A percentile compares a stretch with the other conserved stretches of the same genome.
Evolutionary conservation across 768 basidiomycete species (phyloP).

Genomic region (Zangia roseola): DNA sequence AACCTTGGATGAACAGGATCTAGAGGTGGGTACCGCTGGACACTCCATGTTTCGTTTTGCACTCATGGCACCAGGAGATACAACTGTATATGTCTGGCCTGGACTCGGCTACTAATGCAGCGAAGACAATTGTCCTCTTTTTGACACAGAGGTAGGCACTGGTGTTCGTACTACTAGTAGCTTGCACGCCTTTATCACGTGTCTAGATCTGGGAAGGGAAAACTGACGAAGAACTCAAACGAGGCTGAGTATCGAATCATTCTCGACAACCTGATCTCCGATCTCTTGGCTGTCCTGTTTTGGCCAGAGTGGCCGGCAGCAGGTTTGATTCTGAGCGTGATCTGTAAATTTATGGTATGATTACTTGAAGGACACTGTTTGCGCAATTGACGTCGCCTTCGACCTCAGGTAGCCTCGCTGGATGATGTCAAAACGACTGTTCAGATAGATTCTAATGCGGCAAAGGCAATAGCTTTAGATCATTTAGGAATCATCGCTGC

Average conservation of each 20-base stretch:
- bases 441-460: constrained; percentile 73
- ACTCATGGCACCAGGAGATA: constrained; percentile 52
- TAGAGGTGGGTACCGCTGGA: constrained; percentile 43
- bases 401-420: constrained; percentile 67
- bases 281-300: constrained; percentile 83
- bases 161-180: too few relatives aligned
- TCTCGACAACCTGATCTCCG: constrained; percentile 87
- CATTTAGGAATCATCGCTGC: constrained; percentile 93
- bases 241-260: constrained; percentile 93
- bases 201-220: constrained; percentile 77
- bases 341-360: constrained; percentile 82
- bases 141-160: constrained; percentile 63
- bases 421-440: constrained; percentile 75
- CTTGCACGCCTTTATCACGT: constrained; percentile 1
- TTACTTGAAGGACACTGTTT: not conserved
- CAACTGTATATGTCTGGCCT: constrained; percentile 67
- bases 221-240: constrained; percentile 85
- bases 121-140: constrained; percentile 79
- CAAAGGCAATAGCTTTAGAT: constrained; percentile 87
- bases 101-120: constrained; percentile 82
- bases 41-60: not conserved
- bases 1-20: constrained; percentile 67
- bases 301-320: constrained; percentile 99
- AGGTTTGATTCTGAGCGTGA: constrained; percentile 72
- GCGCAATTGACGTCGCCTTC: not conserved